Evolutionary conservation across 768 basidiomycete genomes (phyloP).

Genomic region (Hypholoma sublateritium): DNA sequence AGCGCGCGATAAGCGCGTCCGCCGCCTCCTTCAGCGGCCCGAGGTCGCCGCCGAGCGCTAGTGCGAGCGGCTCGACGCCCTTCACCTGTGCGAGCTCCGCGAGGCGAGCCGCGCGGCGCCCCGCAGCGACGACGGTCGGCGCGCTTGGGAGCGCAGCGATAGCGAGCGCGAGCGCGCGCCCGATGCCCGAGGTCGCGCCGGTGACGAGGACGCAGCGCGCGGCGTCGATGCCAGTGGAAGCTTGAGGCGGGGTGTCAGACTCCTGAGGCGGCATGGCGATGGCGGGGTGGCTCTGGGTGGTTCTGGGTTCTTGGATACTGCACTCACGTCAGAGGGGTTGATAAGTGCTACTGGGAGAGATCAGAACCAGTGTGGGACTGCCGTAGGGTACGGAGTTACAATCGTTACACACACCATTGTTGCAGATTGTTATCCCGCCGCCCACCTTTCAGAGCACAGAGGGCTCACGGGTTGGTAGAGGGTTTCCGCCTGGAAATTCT

Average conservation of each 20-base stretch:
- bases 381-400: too few relatives aligned
- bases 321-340: too few relatives aligned
- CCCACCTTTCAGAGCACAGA: too few relatives aligned
- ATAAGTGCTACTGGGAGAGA: too few relatives aligned
- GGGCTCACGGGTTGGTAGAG: too few relatives aligned
- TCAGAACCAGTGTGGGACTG: too few relatives aligned
- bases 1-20: conserved; percentile 37
- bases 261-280: conserved; percentile 1
- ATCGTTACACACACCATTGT: too few relatives aligned
- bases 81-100: conserved; percentile 40
- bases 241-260: conserved; percentile 14
- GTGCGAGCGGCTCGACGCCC: conserved; percentile 39
- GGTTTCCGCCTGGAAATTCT: too few relatives aligned
- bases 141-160: conserved; percentile 45
- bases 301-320: too few relatives aligned
- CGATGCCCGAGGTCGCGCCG: conserved; percentile 61
- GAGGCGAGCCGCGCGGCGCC: conserved; percentile 53
- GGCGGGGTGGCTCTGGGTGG: not conserved
- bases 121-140: conserved; percentile 50
- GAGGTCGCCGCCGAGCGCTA: conserved; percentile 43
- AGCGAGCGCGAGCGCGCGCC: conserved; percentile 52
- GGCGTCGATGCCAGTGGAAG: conserved; percentile 37
- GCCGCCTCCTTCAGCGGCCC: conserved; percentile 40
- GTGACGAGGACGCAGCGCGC: conserved; percentile 52
- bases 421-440: too few relatives aligned